A percentile compares a stretch with the other conserved stretches of the same genome.
Evolutionary conservation across 2,329 filamentous ascomycete genomes (phyloP).

Genomic region (Colletotrichum tabaci): DNA sequence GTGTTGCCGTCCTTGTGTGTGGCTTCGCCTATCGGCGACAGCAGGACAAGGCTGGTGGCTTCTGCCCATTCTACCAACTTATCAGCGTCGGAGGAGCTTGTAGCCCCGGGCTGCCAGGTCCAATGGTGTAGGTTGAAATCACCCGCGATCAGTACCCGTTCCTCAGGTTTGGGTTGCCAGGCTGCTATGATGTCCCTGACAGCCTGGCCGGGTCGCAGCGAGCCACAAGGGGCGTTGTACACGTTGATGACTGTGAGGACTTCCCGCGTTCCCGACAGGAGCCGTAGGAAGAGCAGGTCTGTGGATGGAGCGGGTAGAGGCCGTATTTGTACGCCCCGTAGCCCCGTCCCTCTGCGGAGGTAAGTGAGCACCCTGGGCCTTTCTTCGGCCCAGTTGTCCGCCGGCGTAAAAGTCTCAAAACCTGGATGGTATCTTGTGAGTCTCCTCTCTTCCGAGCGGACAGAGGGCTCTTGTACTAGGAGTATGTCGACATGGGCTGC

Average conservation of each 20-base stretch:
- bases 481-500: constrained; percentile 12
- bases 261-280: not conserved
- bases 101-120: not conserved
- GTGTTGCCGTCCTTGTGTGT: constrained; percentile 7
- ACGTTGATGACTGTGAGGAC: constrained; percentile 10
- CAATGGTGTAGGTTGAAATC: constrained; percentile 12
- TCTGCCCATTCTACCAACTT: constrained; percentile 11
- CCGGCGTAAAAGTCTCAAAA: constrained; percentile 4
- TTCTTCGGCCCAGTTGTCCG: constrained; percentile 8
- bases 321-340: constrained; percentile 1
- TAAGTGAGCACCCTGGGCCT: constrained; percentile 15
- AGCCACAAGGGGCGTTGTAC: constrained; percentile 11
- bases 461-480: constrained; percentile 6
- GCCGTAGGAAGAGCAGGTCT: constrained; percentile 13
- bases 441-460: constrained; percentile 10
- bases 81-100: not conserved
- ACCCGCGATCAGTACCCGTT: not conserved
- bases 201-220: not conserved
- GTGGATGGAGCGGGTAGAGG: constrained; percentile 1
- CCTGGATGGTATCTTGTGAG: constrained; percentile 1
- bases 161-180: not conserved
- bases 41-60: not conserved
- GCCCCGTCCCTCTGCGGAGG: constrained; percentile 6
- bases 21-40: constrained; percentile 8
- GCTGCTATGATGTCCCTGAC: constrained; percentile 1